Conservation (phyloP, 495 filamentous ascomycete species). For the Penicillium cataractarum region DNA sequence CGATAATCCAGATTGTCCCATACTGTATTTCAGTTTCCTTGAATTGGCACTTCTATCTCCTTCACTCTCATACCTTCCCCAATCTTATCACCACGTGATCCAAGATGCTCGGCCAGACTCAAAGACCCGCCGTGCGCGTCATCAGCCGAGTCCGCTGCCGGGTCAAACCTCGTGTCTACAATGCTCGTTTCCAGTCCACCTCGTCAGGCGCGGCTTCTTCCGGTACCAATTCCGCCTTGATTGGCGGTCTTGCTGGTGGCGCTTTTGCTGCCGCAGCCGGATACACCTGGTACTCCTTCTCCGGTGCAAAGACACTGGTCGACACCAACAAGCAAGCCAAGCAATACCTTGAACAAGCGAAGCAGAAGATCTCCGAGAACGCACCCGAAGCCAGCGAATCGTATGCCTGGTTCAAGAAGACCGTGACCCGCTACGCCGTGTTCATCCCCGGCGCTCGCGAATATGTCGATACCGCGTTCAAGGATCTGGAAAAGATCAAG, state of each 20-base stretch:
- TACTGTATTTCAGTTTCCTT: neutral
- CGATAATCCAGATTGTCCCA: neutral
- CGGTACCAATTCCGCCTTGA: slow-evolving; percentile 31
- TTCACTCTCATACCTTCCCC: neutral
- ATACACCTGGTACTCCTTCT: slow-evolving; percentile 59
- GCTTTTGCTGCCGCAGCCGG: slow-evolving; percentile 52
- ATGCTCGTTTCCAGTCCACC: slow-evolving; percentile 50
- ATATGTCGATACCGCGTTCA: slow-evolving; percentile 63
- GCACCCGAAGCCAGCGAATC: slow-evolving; percentile 63
- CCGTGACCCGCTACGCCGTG: slow-evolving; percentile 61
- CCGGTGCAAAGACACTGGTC: slow-evolving; percentile 58
- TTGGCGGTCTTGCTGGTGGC: slow-evolving; percentile 54
- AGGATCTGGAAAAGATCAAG: slow-evolving; percentile 63
- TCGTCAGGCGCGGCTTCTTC: slow-evolving; percentile 27
- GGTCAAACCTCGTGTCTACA: slow-evolving; percentile 3
- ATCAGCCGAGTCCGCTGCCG: slow-evolving; percentile 2
- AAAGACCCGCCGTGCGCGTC: slow-evolving; percentile 6
- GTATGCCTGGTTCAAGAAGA: slow-evolving; percentile 57
- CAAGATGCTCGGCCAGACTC: slow-evolving; percentile 2
- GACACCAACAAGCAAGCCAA: slow-evolving; percentile 52
- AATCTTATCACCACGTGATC: neutral
- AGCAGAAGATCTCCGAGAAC: slow-evolving; percentile 52
- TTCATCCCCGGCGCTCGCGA: slow-evolving; percentile 67
- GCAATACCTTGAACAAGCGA: slow-evolving; percentile 54
- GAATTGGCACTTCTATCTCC: neutral